Evolutionary conservation across 352 stramenopile genomes (phyloP).

Genomic region (Phytophthora foliorum): DNA sequence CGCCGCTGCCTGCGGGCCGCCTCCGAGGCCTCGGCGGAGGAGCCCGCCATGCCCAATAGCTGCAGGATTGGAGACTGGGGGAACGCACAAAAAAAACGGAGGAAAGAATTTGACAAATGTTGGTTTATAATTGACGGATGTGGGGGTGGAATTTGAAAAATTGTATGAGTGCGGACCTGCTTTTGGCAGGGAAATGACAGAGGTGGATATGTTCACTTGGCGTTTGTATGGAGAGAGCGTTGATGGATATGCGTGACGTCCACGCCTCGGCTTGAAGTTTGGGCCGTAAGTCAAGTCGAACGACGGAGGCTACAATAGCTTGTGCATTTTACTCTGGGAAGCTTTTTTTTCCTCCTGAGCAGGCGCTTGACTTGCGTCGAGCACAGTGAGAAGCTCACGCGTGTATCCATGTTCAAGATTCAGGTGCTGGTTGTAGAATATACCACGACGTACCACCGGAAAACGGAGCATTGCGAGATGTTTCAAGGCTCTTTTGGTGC

Average conservation of each 20-base stretch:
- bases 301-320: too few relatives aligned
- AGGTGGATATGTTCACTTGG: background rate
- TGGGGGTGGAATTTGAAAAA: background rate
- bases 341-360: too few relatives aligned
- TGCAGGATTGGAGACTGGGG: slow-evolving; percentile 6
- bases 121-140: background rate
- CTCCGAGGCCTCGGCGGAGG: background rate
- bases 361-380: too few relatives aligned
- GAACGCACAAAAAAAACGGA: slow-evolving; percentile 1
- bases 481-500: too few relatives aligned
- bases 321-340: too few relatives aligned
- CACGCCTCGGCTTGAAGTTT: slow-evolving; percentile 1
- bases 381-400: too few relatives aligned
- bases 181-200: background rate
- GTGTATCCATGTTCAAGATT: too few relatives aligned
- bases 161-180: background rate
- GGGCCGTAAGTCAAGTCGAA: too few relatives aligned
- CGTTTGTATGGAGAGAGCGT: background rate
- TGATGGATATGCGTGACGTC: background rate
- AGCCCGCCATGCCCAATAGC: background rate
- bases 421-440: too few relatives aligned
- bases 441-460: too few relatives aligned
- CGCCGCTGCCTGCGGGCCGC: slow-evolving; percentile 28
- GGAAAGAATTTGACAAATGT: slow-evolving; percentile 16
- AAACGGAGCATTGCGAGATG: too few relatives aligned